Conservation (phyloP, 257 asterid species). For the Solanum okadae region DNA sequence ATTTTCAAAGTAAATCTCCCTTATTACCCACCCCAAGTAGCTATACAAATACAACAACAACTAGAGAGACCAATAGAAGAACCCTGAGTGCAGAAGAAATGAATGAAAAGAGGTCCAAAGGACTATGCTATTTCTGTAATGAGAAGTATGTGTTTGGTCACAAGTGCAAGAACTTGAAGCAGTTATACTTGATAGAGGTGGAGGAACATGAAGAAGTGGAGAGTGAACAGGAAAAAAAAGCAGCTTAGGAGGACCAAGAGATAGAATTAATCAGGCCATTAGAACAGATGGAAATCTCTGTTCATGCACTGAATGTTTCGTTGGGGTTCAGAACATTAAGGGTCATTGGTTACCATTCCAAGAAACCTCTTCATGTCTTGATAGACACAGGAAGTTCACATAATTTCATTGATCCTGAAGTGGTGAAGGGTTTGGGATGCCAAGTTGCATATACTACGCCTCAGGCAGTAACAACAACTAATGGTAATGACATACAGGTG, state of each 20-base stretch:
- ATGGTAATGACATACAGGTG: not conserved
- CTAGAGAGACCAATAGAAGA: not conserved
- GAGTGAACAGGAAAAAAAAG: too few species aligned
- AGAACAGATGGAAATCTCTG: not conserved
- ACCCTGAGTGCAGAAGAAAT: not conserved
- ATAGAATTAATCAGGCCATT: too few species aligned
- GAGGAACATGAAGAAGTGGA: not conserved
- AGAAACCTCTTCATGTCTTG: not conserved
- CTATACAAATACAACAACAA: too few species aligned
- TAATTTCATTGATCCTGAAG: not conserved
- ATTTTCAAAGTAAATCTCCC: not conserved
- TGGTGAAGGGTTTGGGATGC: not conserved
- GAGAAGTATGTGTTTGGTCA: not conserved
- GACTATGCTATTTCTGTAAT: not conserved
- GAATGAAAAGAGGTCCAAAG: not conserved
- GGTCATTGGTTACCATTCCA: not conserved
- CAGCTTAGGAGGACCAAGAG: not conserved
- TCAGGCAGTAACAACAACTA: not conserved
- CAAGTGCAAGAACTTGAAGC: not conserved
- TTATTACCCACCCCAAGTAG: not conserved
- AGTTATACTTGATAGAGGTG: not conserved
- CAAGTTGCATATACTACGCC: not conserved
- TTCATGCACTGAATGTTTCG: not conserved
- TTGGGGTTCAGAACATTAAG: not conserved
- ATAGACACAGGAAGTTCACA: not conserved